A percentile compares a stretch with the other conserved stretches of the same genome.
Evolutionary conservation across 2,329 filamentous ascomycete genomes (phyloP).

Genomic region (Fusarium dlaminii): DNA sequence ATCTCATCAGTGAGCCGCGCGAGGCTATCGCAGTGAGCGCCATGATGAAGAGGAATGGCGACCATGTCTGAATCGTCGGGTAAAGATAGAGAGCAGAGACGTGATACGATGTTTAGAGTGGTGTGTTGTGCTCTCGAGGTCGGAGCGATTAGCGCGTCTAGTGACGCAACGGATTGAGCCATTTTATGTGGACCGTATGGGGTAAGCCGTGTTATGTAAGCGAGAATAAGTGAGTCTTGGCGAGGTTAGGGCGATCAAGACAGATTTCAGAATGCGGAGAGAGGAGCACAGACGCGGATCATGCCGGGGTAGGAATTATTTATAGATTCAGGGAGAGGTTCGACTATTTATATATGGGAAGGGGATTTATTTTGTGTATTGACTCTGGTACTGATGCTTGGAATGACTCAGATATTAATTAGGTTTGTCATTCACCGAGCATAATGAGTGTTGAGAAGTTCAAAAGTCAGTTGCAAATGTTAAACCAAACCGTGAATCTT

Average conservation of each 20-base stretch:
- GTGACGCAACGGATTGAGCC: slow-evolving; percentile 12
- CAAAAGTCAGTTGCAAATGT: not conserved
- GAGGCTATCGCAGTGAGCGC: slow-evolving; percentile 25
- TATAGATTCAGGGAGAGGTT: not conserved
- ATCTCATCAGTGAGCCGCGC: slow-evolving; percentile 51
- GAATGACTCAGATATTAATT: not conserved
- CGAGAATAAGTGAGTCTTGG: not conserved
- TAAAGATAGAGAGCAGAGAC: not conserved
- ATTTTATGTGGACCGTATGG: slow-evolving; percentile 25
- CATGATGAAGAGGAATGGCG: slow-evolving; percentile 9
- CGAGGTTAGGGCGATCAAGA: not conserved
- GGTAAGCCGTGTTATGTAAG: slow-evolving; percentile 25
- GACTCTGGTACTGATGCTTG: not conserved
- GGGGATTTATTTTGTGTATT: no score
- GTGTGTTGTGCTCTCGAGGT: slow-evolving; percentile 12
- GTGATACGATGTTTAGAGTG: not conserved
- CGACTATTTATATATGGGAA: no score
- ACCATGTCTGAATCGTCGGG: not conserved
- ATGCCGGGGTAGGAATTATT: not conserved
- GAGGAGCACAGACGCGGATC: not conserved
- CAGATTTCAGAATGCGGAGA: not conserved
- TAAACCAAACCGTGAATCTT: not conserved
- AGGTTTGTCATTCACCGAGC: not conserved
- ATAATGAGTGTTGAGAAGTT: no score
- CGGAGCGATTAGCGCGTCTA: slow-evolving; percentile 6